A percentile compares a stretch with the other conserved stretches of the same genome.
Conservation (phyloP, 805 yeast species). For the Sugiyamaella qingdaonensis region DNA sequence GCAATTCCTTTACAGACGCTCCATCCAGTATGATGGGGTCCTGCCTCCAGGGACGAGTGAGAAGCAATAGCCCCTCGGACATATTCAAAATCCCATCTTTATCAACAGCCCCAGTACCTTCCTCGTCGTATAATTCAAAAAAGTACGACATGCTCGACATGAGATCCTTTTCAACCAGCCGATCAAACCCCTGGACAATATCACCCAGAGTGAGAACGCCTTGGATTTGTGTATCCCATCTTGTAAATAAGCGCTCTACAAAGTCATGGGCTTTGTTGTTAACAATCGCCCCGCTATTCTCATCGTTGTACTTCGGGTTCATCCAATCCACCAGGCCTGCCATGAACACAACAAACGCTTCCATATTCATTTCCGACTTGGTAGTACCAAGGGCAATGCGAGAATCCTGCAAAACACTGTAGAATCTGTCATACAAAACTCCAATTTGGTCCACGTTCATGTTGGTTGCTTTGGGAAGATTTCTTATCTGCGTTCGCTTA, state of each 20-base stretch:
- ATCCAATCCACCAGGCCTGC: slow-evolving; percentile 76
- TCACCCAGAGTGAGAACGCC: slow-evolving; percentile 61
- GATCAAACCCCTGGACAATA: slow-evolving; percentile 68
- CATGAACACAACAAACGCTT: slow-evolving; percentile 69
- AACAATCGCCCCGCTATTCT: neutral
- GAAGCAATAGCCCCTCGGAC: slow-evolving; percentile 79
- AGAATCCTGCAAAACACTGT: slow-evolving; percentile 66
- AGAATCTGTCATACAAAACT: slow-evolving; percentile 78
- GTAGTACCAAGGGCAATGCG: slow-evolving; percentile 42
- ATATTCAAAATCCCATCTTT: slow-evolving; percentile 76
- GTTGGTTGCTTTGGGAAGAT: slow-evolving; percentile 68
- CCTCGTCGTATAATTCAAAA: slow-evolving; percentile 67
- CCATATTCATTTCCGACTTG: slow-evolving; percentile 66
- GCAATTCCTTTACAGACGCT: slow-evolving; percentile 59
- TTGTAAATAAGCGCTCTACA: slow-evolving; percentile 56
- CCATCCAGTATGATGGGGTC: slow-evolving; percentile 54
- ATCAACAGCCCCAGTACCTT: slow-evolving; percentile 56
- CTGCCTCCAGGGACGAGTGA: slow-evolving; percentile 85
- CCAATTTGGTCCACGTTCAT: slow-evolving; percentile 56
- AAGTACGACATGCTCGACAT: slow-evolving; percentile 76
- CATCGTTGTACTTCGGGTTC: slow-evolving; percentile 28
- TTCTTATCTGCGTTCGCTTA: slow-evolving; percentile 85
- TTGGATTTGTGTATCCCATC: slow-evolving; percentile 61
- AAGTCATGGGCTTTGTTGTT: slow-evolving; percentile 38
- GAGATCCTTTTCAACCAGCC: slow-evolving; percentile 64